Conservation (phyloP, 495 filamentous ascomycete genomes). For the Hypoxylon rickii region DNA sequence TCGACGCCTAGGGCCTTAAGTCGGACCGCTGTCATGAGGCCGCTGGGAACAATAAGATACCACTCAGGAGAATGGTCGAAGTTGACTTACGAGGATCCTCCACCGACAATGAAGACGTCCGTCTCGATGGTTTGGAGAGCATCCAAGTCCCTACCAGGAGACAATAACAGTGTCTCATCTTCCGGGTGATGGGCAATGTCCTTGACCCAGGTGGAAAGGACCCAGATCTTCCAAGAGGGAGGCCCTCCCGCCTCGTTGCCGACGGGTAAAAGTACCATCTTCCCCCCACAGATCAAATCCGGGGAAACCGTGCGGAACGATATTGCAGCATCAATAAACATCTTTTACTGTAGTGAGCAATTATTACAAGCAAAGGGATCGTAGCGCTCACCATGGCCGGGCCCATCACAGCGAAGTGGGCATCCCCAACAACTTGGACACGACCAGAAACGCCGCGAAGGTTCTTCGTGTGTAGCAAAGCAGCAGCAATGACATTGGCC, state of each 20-base stretch:
- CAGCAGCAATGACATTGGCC: slow-evolving; percentile 19
- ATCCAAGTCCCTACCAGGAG: slow-evolving; percentile 23
- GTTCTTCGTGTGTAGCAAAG: too few relatives aligned
- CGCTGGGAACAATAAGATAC: too few relatives aligned
- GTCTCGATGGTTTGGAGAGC: slow-evolving; percentile 30
- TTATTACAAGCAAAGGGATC: too few relatives aligned
- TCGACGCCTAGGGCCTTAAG: slow-evolving; percentile 44
- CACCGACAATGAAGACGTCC: slow-evolving; percentile 44
- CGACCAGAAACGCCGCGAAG: too few relatives aligned
- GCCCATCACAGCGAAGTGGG: too few relatives aligned
- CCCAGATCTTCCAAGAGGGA: slow-evolving; percentile 42
- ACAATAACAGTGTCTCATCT: slow-evolving; percentile 31
- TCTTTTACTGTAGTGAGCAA: too few relatives aligned
- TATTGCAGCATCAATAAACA: slow-evolving; percentile 35
- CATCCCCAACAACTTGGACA: too few relatives aligned
- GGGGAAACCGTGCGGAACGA: slow-evolving; percentile 35
- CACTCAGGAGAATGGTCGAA: too few relatives aligned
- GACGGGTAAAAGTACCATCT: slow-evolving; percentile 36
- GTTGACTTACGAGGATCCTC: slow-evolving; percentile 40
- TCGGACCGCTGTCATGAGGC: slow-evolving; percentile 33
- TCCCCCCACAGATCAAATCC: slow-evolving; percentile 30
- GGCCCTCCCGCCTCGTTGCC: slow-evolving; percentile 5
- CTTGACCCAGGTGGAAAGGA: slow-evolving; percentile 38
- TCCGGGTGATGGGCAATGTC: slow-evolving; percentile 34
- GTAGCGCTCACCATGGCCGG: too few relatives aligned